These are phyloP conservation scores for Phytophthora podocarpi DNA, from an alignment of 352 stramenopile genomes.

Conservation along the genomic window DNA sequence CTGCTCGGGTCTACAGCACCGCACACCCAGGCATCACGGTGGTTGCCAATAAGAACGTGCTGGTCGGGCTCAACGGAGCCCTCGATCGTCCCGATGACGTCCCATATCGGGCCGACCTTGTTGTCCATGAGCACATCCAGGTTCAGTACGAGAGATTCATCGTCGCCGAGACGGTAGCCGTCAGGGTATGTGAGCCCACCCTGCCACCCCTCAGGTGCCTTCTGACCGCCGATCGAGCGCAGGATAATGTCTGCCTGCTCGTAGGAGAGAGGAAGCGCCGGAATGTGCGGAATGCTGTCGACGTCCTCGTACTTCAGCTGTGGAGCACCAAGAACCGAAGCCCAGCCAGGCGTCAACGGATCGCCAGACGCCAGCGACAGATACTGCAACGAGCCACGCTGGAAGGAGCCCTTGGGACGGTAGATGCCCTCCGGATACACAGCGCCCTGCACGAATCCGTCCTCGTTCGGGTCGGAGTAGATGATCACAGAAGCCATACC, in stretches of 20 bases:
- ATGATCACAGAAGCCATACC: conserved; percentile 64
- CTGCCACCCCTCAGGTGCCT: conserved; percentile 49
- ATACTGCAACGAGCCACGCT: conserved; percentile 76
- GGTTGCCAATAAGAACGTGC: conserved; percentile 70
- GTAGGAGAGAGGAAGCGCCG: conserved; percentile 41
- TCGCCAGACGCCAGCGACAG: conserved; percentile 65
- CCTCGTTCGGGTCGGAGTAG: conserved; percentile 77
- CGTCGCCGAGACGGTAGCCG: conserved; percentile 65
- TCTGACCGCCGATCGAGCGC: conserved; percentile 48
- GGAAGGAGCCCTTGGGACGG: conserved; percentile 55
- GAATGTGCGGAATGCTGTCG: conserved; percentile 56
- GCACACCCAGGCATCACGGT: conserved; percentile 84
- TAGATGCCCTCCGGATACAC: conserved; percentile 72
- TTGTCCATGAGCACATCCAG: conserved; percentile 73
- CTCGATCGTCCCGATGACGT: conserved; percentile 24
- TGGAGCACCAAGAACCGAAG: conserved; percentile 34
- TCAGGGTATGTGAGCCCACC: conserved; percentile 52
- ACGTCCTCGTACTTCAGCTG: conserved; percentile 43
- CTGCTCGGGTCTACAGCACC: conserved; percentile 73
- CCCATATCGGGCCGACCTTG: conserved; percentile 47
- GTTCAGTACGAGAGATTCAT: conserved; percentile 44
- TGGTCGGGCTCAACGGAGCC: conserved; percentile 41
- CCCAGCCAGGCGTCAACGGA: conserved; percentile 43
- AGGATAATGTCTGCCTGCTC: conserved; percentile 70
- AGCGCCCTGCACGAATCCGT: conserved; percentile 57